Base-by-base conservation (phyloP, 1,284 basidiomycete species). In the Naganishia albida region DNA sequence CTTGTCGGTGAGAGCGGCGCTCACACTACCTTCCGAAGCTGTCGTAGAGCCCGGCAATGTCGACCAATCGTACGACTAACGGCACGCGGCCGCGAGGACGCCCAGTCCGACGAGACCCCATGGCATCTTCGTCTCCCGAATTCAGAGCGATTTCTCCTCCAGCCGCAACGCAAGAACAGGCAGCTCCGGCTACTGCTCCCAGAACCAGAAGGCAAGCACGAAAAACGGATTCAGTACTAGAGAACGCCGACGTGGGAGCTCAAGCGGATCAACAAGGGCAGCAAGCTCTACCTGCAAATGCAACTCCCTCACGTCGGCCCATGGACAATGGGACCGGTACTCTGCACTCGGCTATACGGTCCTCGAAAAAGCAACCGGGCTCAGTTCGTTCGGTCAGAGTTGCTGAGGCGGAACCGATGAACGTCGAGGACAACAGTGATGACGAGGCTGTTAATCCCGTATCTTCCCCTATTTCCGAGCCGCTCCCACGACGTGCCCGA, bases 381-480 rank as follows among this genome's bases (percentile, higher is more conserved):
- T 53, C 51, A 39, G 51, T 30, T 20, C 51, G 39, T 10, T 53
- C 51, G 18, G 51, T 53, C 10, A 53, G 51, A n/a, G 39, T 53
- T 18, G 39, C 30, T 30, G 51, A 26, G 18, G 34, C 16, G 34
- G 51, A 16, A 38, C n/a, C 2, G 18, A 20, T 38, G 28, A 30
- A 53, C 1, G 30, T 34, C 13, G 51, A 34, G 15, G 34, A 39
- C 16, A 38, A n/a, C 28, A 53, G 34, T 18, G 51, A 53, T 15
- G 51, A 38, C 20, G 26, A 48, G 16, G 34, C 38, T 23, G 26
- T 30, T 15, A 12, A 56, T n/a, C 54, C 42, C 23, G 54, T 42
- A 16, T 60, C 57, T 26, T 60, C 57, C 8, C 57, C 57, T 23
- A 16, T 60, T 3, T 40, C 13, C 18, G 57, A 60, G 23, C 34